These are phyloP conservation scores for Pichia eremophila DNA, from an alignment of 805 yeast species.

Conservation along the genomic window DNA sequence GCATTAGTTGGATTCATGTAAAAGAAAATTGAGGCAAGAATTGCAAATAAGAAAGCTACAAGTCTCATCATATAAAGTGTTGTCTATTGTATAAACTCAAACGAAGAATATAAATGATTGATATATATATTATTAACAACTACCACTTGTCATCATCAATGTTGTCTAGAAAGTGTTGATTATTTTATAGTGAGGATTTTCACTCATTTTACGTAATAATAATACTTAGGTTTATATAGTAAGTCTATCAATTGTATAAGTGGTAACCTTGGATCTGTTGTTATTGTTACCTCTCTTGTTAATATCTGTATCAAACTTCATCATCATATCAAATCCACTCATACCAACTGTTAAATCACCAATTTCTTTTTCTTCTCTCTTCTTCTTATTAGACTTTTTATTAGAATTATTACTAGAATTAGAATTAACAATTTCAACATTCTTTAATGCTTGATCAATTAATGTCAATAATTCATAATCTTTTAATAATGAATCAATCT, in stretches of 20 bases:
- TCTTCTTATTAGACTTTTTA: conserved; percentile 13
- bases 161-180: too few species aligned
- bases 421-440: conserved; percentile 11
- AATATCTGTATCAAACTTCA: neutral
- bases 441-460: conserved; percentile 34
- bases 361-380: neutral
- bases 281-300: neutral
- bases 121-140: too few species aligned
- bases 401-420: conserved; percentile 5
- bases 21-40: conserved; percentile 14
- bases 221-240: too few species aligned
- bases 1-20: conserved; percentile 13
- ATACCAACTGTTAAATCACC: neutral
- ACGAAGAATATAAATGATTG: too few species aligned
- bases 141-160: too few species aligned
- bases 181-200: too few species aligned
- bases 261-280: neutral
- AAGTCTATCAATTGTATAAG: neutral
- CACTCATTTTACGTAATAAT: too few species aligned
- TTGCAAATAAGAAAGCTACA: conserved; percentile 11
- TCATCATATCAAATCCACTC: neutral
- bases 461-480: conserved; percentile 38
- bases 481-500: conserved; percentile 27
- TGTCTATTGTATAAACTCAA: neutral
- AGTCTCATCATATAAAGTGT: conserved; percentile 17